Evolutionary conservation across 176 grass and related monocot species (phyloP), one percentile per base, ranked within the genome.

Genomic region (Carex myosuroides): DNA sequence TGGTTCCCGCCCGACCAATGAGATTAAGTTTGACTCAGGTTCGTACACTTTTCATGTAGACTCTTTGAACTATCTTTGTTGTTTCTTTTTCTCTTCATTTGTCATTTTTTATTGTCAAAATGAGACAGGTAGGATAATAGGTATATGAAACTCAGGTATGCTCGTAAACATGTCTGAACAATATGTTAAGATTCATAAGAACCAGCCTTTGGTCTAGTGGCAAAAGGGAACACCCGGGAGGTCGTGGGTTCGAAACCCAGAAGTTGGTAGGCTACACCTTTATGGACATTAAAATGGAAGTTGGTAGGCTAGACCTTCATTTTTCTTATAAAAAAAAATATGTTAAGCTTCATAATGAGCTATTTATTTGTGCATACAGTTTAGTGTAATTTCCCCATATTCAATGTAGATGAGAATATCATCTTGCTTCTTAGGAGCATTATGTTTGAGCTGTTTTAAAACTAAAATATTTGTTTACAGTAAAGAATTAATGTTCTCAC

Each of bases 11-110:
- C 71, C 85, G 5, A 92, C 87, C 71, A 83, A 83, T 81, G 97
- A 87, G 20, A 88, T 96, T 64, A 87, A 90, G 20, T 99, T 99
- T 2, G 90, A 92, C 62, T 90, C 92, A 75, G 91, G 91, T 91
- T 86, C 90, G 54, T 30, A 9, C 24, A 78, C 52, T 78, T 77
- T 56, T 32, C 13, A 13, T 46, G 32, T 66, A 22, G 33, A 82
- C 16, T 48, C 22, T 21, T 22, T 48, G 17, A 30, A 64, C 8
- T 83, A 53, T 66, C 9, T 66, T 20, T 56, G 62, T 83, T 46
- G 35, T 18, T 83, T 68, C 21, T 35, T 52, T 58, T 65, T 39
- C 57, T 60, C 13, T 30, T 52, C 13, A 3, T 16, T 55, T 79
- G 29, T 52, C 11, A 55, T 55, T 79, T 55, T 54, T 54, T 79